These are phyloP conservation scores for Sphaerosporella brunnea DNA, from an alignment of 495 filamentous ascomycete species.

Conservation along the genomic window DNA sequence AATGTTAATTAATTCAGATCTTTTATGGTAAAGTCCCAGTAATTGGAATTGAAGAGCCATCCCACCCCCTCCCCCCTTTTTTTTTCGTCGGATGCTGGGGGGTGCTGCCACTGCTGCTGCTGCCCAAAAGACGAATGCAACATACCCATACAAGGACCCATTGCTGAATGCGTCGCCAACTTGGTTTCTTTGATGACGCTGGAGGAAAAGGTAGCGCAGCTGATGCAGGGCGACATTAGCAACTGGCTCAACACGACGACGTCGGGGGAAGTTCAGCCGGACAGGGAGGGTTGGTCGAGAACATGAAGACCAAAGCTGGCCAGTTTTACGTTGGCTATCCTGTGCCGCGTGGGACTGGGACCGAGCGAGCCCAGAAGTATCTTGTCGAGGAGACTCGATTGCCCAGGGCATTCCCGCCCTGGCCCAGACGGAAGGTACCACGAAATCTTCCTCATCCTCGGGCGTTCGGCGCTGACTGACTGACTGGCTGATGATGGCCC, in stretches of 20 bases:
- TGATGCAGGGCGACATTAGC: conserved; percentile 49
- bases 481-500: too few species aligned
- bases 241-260: conserved; percentile 47
- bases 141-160: conserved; percentile 40
- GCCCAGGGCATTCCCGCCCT: conserved; percentile 49
- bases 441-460: too few species aligned
- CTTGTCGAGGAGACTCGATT: conserved; percentile 44
- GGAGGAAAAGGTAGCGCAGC: conserved; percentile 49
- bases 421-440: conserved; percentile 45
- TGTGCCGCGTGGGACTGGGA: conserved; percentile 41
- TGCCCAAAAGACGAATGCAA: neutral
- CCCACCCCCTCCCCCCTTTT: too few species aligned
- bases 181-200: conserved; percentile 51
- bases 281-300: conserved; percentile 44
- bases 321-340: conserved; percentile 54
- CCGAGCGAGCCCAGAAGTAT: conserved; percentile 46
- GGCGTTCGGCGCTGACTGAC: too few species aligned
- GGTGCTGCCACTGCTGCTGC: neutral
- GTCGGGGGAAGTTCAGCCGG: conserved; percentile 40
- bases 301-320: conserved; percentile 43
- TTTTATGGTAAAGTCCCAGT: too few species aligned
- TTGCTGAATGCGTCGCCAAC: conserved; percentile 46
- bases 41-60: too few species aligned
- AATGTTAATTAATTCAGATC: too few species aligned
- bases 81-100: too few species aligned